Percentiles rank a stretch among this genome's conserved stretches.
Evolutionary conservation across 2,329 filamentous ascomycete genomes (phyloP).

Genomic region (Aspergillus pseudoviridinutans): DNA sequence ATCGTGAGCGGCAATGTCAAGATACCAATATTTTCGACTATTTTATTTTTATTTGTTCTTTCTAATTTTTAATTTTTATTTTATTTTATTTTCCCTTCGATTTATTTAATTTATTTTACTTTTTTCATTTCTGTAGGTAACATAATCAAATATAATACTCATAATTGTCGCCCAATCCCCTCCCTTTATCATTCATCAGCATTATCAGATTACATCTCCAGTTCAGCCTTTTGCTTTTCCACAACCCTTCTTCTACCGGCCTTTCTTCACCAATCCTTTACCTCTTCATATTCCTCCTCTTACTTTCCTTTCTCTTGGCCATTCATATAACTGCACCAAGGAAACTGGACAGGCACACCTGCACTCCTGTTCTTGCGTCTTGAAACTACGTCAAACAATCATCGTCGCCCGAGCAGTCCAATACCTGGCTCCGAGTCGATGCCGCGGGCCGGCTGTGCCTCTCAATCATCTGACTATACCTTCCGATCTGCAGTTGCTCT

Average conservation of each 20-base stretch:
- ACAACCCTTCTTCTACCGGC: slow-evolving; percentile 1
- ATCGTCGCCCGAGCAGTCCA: neutral
- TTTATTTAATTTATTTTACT: slow-evolving; percentile 3
- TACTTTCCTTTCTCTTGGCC: neutral
- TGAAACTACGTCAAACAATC: neutral
- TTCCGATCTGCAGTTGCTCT: slow-evolving; percentile 1
- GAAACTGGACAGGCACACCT: neutral
- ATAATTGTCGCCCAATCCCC: slow-evolving; percentile 15
- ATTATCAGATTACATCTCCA: slow-evolving; percentile 4
- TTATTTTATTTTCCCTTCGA: no score
- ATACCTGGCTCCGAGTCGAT: neutral
- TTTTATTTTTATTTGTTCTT: neutral
- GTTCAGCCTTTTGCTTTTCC: slow-evolving; percentile 1
- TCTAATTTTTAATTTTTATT: neutral
- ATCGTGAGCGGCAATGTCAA: slow-evolving; percentile 22
- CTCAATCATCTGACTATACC: neutral
- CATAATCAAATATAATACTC: neutral
- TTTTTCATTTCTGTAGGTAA: slow-evolving; percentile 4
- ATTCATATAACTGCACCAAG: neutral
- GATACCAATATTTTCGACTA: slow-evolving; percentile 5
- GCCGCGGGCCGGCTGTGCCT: slow-evolving; percentile 18
- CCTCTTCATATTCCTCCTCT: neutral
- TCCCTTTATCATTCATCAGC: slow-evolving; percentile 2
- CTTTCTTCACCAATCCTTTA: neutral
- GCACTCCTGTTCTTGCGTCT: neutral